These are phyloP conservation scores for Paulownia fortunei DNA, from an alignment of 257 asterid genomes.

Conservation along the genomic window DNA sequence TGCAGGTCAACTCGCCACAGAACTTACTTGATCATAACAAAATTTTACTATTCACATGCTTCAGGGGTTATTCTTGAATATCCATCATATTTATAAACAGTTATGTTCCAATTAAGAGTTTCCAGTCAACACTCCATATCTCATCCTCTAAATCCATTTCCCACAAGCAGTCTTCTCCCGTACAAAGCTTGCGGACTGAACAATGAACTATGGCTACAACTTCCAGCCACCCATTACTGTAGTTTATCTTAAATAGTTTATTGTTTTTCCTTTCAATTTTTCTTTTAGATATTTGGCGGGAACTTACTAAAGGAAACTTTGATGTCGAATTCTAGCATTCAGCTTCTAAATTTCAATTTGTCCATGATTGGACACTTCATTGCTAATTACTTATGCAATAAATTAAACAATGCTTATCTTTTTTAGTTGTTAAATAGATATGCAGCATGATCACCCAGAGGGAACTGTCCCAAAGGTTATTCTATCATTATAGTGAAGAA, in stretches of 20 bases:
- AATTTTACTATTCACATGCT: too few species aligned
- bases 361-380: background rate
- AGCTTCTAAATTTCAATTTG: background rate
- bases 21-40: background rate
- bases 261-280: background rate
- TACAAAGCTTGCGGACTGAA: background rate
- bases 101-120: background rate
- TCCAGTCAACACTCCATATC: background rate
- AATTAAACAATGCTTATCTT: background rate
- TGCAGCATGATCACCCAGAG: background rate
- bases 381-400: background rate
- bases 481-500: constrained; percentile 6
- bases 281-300: too few species aligned
- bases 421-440: background rate
- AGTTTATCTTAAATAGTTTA: background rate
- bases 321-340: background rate
- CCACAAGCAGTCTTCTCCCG: background rate
- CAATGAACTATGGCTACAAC: background rate
- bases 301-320: too few species aligned
- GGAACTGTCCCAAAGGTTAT: background rate
- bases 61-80: background rate
- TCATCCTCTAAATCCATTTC: background rate
- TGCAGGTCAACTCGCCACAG: background rate
- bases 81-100: background rate
- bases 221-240: background rate